Base-by-base conservation (phyloP, 2,329 filamentous ascomycete species). In the Phaeomoniella chlamydospora region DNA sequence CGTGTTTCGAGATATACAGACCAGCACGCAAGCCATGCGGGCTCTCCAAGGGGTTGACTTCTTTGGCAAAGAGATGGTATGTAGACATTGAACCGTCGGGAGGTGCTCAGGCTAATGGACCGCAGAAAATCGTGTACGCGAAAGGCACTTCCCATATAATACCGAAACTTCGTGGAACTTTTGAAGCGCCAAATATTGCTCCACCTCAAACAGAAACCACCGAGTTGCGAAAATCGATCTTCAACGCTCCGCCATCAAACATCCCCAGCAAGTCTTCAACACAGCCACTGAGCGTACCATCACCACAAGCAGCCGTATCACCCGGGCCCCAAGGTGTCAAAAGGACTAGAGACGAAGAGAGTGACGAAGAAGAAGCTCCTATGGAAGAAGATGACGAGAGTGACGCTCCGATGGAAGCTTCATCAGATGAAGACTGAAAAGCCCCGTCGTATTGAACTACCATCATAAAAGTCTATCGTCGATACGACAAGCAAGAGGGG, bases 11-110 rank as follows among this genome's bases (percentile, higher is more conserved):
- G 88, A 98, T 55, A 68, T 88, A 19, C 81, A 94, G 46, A 77
- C 84, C n/a, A 85, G 86, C 35, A 94, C 87, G 15, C 85, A 94
- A 54, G 90, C 90, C 2, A 84, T 98, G 84, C 70, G 88, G 45
- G 77, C 83, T 9, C 64, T 94, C 33, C 80, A 96, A 48, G 85
- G 83, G 2, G 83, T 85, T 50, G 74, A 81, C 2, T 86, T 98
- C 45, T 79, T 92, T 44, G 90, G 87, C 12, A 77, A 74, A 44
- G 72, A 85, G 45, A 76, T 98, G 68, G 88, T 94, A 56, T 43
- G 80, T 66, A 19, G n/a, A 43, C 29, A n/a, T n/a, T n/a, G n/a
- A n/a, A n/a, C n/a, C n/a, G n/a, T n/a, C n/a, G n/a, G n/a, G n/a
- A n/a, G n/a, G n/a, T n/a, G n/a, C n/a, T n/a, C n/a, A n/a, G n/a